phyloP scores from a whole-genome alignment of 106 monocot species.

The Iris macrosiphon region DNA sequence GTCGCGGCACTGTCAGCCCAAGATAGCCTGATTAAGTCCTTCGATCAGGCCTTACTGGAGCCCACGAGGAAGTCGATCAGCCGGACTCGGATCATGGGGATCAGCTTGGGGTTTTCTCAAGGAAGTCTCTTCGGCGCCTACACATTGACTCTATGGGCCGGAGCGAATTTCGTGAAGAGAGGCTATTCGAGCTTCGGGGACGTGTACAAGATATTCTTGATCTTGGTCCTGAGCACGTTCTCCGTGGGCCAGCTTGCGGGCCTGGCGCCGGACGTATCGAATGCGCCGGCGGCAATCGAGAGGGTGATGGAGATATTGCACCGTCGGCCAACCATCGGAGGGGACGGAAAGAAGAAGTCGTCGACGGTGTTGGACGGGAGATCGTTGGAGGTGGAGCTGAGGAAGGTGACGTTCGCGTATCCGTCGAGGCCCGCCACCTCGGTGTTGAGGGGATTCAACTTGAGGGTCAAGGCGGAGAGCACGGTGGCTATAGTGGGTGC shows the following conservation, averaged over 20 bases:
- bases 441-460: conserved; percentile 21
- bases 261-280: conserved; percentile 23
- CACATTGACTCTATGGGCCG: conserved; percentile 25
- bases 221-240: conserved; percentile 34
- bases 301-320: conserved; percentile 14
- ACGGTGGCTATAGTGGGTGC: conserved; percentile 33
- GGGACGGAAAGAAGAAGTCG: not conserved
- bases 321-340: conserved; percentile 13
- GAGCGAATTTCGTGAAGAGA: conserved; percentile 12
- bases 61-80: conserved; percentile 5
- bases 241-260: conserved; percentile 34
- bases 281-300: conserved; percentile 18
- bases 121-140: conserved; percentile 28
- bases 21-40: conserved; percentile 7
- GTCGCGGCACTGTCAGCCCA: conserved; percentile 19
- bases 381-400: conserved; percentile 21
- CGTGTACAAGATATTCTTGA: conserved; percentile 34
- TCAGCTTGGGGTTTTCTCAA: conserved; percentile 25
- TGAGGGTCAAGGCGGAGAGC: conserved; percentile 24
- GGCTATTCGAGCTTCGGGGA: conserved; percentile 15
- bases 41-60: conserved; percentile 13
- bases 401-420: conserved; percentile 24
- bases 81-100: conserved; percentile 15
- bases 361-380: not conserved
- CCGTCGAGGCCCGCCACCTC: conserved; percentile 22